phyloP scores from a whole-genome alignment of 805 yeast species.

The Ogataea trehaloabstinens region DNA sequence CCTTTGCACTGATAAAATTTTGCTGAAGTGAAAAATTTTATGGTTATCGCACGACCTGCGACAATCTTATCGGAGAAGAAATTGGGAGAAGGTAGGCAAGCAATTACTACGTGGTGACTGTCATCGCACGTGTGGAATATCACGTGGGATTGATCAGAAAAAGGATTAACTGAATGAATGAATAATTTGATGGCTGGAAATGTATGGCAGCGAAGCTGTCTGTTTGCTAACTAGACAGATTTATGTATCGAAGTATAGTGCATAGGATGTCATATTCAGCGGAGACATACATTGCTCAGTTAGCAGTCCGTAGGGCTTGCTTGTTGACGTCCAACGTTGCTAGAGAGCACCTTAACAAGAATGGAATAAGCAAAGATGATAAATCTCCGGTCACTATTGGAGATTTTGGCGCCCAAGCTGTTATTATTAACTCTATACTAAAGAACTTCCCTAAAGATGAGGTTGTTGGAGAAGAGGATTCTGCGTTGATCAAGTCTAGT shows the following conservation, averaged over 20 bases:
- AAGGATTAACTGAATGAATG: no score
- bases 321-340: constrained; percentile 64
- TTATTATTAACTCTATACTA: constrained; percentile 79
- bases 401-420: constrained; percentile 94
- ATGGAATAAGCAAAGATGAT: constrained; percentile 74
- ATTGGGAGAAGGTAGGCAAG: not conserved
- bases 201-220: no score
- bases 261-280: constrained; percentile 40
- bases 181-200: no score
- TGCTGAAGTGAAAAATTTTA: constrained; percentile 1
- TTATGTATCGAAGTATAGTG: not conserved
- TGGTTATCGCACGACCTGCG: constrained; percentile 2
- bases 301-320: constrained; percentile 90
- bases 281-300: constrained; percentile 78
- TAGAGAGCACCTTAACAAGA: constrained; percentile 49
- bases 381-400: constrained; percentile 95
- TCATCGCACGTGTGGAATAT: not conserved
- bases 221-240: not conserved
- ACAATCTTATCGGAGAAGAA: not conserved
- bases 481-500: constrained; percentile 60
- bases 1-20: not conserved
- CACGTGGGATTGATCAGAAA: no score
- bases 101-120: not conserved
- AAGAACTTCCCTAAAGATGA: constrained; percentile 79
- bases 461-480: constrained; percentile 93